Base-by-base conservation (phyloP, 2,329 filamentous ascomycete genomes). In the Diaporthe destruens region DNA sequence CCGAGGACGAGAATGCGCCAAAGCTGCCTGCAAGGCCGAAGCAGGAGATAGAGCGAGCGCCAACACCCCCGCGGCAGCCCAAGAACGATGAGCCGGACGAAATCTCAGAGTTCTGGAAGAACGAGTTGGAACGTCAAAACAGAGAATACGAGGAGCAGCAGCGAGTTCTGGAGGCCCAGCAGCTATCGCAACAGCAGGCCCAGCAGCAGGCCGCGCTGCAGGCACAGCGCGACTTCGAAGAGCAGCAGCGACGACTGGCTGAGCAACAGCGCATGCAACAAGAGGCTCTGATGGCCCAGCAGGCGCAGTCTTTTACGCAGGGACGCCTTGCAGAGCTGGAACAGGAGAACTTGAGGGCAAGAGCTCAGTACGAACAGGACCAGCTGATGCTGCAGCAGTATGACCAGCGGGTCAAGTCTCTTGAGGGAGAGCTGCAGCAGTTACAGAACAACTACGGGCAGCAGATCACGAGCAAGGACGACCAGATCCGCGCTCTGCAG, bases 61-160 rank as follows among this genome's bases (percentile, higher is more conserved):
- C 93, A 1, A 91, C 92, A 1, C 93, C 94, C 1, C 90, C 93
- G 1, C 89, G 90, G 12, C 86, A 88, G 63, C 88, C 90, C 8
- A 91, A 91, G 77, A 85, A 89, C 0, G 91, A 95, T 5, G 96
- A 98, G 78, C 96, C 96, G 0, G 95, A 96, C 79, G 94, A 97
- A 63, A 98, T 99, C 80, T 94, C 94, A 68, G 96, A 99, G 78
- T 99, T 99, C 82, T 99, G 96, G 96, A 97, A 97, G 84, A 94
- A 91, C 77, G 95, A 98, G 81, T 90, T 98, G 74, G 93, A 93
- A 76, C 90, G 95, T 44, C 95, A 98, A 81, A 97, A 98, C 81
- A 91, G 95, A 76, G 95, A 98, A 81, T 99, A 97, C 79, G 96
- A 97, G 80, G 94, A 95, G 59, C 96, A 99, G 82, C 96, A 99